These are phyloP conservation scores for Epichloe typhina DNA, from an alignment of 2,329 filamentous ascomycete species.

Conservation along the genomic window DNA sequence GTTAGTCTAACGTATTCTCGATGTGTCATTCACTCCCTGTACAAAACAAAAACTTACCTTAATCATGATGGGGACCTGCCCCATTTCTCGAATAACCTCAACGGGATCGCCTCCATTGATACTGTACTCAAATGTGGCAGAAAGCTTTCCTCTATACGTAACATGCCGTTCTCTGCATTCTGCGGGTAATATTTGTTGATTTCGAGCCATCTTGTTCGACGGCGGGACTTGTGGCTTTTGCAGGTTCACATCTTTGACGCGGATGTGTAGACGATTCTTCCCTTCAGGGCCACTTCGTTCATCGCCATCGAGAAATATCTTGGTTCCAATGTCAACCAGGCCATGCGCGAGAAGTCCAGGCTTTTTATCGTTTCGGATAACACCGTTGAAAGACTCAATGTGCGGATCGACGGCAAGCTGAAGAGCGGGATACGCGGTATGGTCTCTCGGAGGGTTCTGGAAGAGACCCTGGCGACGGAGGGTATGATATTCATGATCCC, in stretches of 20 bases:
- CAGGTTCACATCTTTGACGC: constrained; percentile 68
- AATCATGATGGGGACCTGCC: constrained; percentile 85
- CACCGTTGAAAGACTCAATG: constrained; percentile 86
- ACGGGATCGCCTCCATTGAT: constrained; percentile 79
- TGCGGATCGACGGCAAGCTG: constrained; percentile 81
- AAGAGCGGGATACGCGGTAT: constrained; percentile 75
- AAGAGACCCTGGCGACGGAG: constrained; percentile 81
- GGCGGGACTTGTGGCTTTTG: constrained; percentile 70
- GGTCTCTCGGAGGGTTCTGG: constrained; percentile 73
- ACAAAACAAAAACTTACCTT: constrained; percentile 41
- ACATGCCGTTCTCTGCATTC: constrained; percentile 91
- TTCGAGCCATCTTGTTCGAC: constrained; percentile 71
- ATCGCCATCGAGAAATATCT: constrained; percentile 74
- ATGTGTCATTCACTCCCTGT: background rate
- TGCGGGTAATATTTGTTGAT: constrained; percentile 76
- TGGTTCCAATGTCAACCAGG: constrained; percentile 79
- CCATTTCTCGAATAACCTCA: constrained; percentile 73
- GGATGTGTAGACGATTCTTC: constrained; percentile 65
- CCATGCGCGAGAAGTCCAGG: constrained; percentile 52
- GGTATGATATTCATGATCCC: constrained; percentile 79
- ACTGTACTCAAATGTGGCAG: constrained; percentile 69
- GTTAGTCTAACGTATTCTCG: background rate
- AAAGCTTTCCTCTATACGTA: constrained; percentile 79
- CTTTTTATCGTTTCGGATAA: constrained; percentile 60
- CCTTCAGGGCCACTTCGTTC: constrained; percentile 43